Evolutionary conservation across 2,329 filamentous ascomycete genomes (phyloP), one percentile per base, ranked within the genome.

Genomic region (Cercospora canescens): DNA sequence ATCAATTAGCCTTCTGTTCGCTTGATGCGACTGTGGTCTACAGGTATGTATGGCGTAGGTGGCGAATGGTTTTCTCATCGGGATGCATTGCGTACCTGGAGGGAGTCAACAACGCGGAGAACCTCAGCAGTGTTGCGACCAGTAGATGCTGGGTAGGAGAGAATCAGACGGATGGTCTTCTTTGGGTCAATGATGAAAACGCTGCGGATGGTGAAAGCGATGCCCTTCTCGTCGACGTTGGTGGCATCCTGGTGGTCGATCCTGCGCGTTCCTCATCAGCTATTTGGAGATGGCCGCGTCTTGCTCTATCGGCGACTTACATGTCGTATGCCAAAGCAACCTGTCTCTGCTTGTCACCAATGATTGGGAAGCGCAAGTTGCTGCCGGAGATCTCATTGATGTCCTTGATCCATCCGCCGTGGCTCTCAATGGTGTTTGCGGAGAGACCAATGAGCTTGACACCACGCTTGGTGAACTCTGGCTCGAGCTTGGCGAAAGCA

Each of bases 131-230:
- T 83, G 80, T 85, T 85, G 73, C 83, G 81, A 66, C 87, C 86
- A 41, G 86, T 88, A 62, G 84, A 87, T 58, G 87, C 87, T 28
- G 86, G 86, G 81, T 89, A 89, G 68, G 84, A 84, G 67, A 89
- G 80, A 74, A 88, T 88, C 57, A 71, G 66, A 71, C 86, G 85
- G 75, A 89, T 88, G 67, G 82, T 87, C 83, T 88, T 88, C 80
- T 85, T 86, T 64, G 86, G 87, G 80, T 89, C 86, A 77, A 89
- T 87, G 78, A 88, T 80, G 80, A 88, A 89, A 75, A 89, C 86
- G 63, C 84, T 87, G 76, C 87, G 86, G 79, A 88, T 88, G 74
- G 86, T 88, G 78, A 88, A 88, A 58, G 87, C 86, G 66, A 83
- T 80, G 76, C 83, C 83, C 80, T 84, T 85, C 68, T 75, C 75